phyloP scores from a whole-genome alignment of 192 early-diverging fungal genomes.

The Gryganskiella cystojenkinii region DNA sequence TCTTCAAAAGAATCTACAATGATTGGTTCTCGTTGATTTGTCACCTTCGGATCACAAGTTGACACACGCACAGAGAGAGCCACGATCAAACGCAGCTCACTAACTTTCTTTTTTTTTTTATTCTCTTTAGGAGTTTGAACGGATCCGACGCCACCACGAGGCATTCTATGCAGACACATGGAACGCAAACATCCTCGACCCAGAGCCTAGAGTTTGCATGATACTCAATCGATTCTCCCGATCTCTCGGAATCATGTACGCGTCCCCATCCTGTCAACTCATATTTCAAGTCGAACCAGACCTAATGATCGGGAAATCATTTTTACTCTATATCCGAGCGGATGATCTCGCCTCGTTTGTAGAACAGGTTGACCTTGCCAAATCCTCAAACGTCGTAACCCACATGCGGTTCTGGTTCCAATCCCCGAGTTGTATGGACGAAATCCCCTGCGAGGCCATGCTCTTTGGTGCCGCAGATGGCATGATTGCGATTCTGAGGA shows the following conservation, averaged over 20 bases:
- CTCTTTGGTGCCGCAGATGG: conserved; percentile 47
- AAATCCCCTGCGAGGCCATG: conserved; percentile 50
- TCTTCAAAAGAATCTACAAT: too few species aligned
- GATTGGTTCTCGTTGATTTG: not conserved
- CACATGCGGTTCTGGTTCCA: conserved; percentile 52
- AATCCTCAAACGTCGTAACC: conserved; percentile 37
- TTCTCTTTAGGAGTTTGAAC: conserved; percentile 34
- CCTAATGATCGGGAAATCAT: conserved; percentile 28
- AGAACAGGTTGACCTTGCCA: conserved; percentile 49
- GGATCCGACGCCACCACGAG: conserved; percentile 37
- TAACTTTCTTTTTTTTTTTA: not conserved
- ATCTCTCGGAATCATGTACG: conserved; percentile 43
- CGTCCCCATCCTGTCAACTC: conserved; percentile 39
- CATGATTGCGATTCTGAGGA: conserved; percentile 32
- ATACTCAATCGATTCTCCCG: conserved; percentile 52
- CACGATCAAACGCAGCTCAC: not conserved
- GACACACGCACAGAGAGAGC: not conserved
- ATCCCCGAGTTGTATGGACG: conserved; percentile 19
- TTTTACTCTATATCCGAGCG: conserved; percentile 37
- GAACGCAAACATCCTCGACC: conserved; percentile 33
- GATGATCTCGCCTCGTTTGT: conserved; percentile 39
- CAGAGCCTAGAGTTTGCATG: conserved; percentile 51
- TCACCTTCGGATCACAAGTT: not conserved
- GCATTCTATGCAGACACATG: conserved; percentile 37
- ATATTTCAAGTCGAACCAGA: conserved; percentile 37